phyloP scores from a whole-genome alignment of 2,329 filamentous ascomycete genomes.

The Penicillium sp. region DNA sequence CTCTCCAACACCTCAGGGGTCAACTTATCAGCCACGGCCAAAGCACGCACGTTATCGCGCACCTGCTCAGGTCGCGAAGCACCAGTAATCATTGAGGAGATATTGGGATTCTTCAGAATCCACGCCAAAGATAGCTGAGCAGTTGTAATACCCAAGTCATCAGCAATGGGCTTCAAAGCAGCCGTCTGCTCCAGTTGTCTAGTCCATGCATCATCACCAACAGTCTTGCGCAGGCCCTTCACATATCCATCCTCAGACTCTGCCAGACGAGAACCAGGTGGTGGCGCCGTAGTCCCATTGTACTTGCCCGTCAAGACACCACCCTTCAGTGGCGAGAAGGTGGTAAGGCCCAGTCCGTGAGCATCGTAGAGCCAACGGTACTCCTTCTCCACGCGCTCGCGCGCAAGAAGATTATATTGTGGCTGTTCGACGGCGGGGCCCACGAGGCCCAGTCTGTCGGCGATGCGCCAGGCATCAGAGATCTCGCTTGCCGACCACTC shows the following conservation, averaged over 20 bases:
- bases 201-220: conserved; percentile 43
- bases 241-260: conserved; percentile 59
- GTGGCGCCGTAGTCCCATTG: conserved; percentile 53
- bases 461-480: conserved; percentile 61
- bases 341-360: conserved; percentile 61
- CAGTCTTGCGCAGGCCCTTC: conserved; percentile 42
- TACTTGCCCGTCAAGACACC: conserved; percentile 69
- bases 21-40: conserved; percentile 46
- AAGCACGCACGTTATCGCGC: conserved; percentile 42
- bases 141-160: conserved; percentile 61
- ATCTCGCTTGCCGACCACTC: conserved; percentile 69
- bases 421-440: conserved; percentile 68
- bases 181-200: conserved; percentile 23
- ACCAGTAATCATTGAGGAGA: conserved; percentile 55
- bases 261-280: conserved; percentile 58
- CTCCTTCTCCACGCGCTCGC: conserved; percentile 64
- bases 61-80: conserved; percentile 45
- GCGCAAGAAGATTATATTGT: conserved; percentile 63
- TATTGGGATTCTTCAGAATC: conserved; percentile 57
- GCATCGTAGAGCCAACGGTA: conserved; percentile 62
- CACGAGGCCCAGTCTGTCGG: conserved; percentile 61
- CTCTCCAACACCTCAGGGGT: conserved; percentile 47
- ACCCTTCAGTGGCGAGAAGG: conserved; percentile 61
- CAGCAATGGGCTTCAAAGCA: conserved; percentile 61
- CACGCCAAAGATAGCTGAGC: conserved; percentile 58